Evolutionary conservation across 2,329 filamentous ascomycete species (phyloP).

Genomic region (Westerdykella aurantiaca): DNA sequence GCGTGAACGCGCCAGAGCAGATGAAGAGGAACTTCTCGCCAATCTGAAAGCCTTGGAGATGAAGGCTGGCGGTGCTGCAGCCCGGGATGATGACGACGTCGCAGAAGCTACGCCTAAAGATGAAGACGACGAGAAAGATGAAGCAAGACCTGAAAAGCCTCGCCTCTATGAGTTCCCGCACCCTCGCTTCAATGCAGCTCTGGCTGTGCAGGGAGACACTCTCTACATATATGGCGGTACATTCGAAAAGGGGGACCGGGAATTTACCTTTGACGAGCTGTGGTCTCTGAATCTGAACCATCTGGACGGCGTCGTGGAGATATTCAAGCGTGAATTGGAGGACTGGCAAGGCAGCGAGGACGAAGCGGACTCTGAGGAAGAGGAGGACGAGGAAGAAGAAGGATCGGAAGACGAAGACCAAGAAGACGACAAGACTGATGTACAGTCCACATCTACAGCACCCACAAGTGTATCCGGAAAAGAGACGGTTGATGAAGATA

Average conservation of each 20-base stretch:
- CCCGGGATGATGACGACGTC: conserved; percentile 29
- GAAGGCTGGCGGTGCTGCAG: conserved; percentile 55
- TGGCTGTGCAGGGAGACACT: conserved; percentile 86
- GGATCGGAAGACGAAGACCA: conserved; percentile 42
- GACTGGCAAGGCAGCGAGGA: conserved; percentile 65
- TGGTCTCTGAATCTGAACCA: conserved; percentile 92
- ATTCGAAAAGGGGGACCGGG: conserved; percentile 87
- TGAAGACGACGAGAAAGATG: conserved; percentile 42
- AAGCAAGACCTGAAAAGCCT: conserved; percentile 50
- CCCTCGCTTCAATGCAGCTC: conserved; percentile 80
- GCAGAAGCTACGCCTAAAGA: conserved; percentile 22
- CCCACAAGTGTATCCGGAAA: conserved; percentile 43
- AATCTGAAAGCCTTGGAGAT: conserved; percentile 83
- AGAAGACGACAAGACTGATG: conserved; percentile 54
- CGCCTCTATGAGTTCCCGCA: conserved; percentile 79
- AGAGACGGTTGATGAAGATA: conserved; percentile 33
- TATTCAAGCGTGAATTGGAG: conserved; percentile 77
- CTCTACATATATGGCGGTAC: conserved; percentile 94
- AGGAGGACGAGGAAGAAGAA: conserved; percentile 35
- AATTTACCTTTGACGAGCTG: conserved; percentile 93
- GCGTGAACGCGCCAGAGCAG: conserved; percentile 74
- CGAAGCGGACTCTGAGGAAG: conserved; percentile 45
- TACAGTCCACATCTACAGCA: conserved; percentile 46
- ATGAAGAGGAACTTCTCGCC: conserved; percentile 82
- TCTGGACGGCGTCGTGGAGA: conserved; percentile 85